phyloP scores from a whole-genome alignment of 225 moss, liverwort and hornwort species.

The Lunularia cruciata region DNA sequence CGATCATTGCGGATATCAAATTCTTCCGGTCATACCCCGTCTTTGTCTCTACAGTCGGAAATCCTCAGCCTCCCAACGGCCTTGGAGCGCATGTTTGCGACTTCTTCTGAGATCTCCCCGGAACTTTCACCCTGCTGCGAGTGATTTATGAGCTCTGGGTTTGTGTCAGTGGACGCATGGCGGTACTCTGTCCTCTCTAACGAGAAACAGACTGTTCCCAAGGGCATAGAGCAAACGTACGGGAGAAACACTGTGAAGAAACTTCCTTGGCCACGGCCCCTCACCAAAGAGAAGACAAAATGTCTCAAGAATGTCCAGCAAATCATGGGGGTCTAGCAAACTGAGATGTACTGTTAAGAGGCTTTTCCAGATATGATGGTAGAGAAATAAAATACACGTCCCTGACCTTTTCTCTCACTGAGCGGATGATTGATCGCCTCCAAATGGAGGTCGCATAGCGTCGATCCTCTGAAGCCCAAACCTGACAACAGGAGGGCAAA shows the following conservation, averaged over 20 bases:
- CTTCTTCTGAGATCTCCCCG: too few species aligned
- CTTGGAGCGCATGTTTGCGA: too few species aligned
- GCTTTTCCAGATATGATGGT: not conserved
- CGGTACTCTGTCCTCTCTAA: slow-evolving; percentile 24
- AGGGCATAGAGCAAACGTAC: slow-evolving; percentile 14
- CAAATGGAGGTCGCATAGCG: slow-evolving; percentile 25
- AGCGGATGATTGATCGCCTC: slow-evolving; percentile 25
- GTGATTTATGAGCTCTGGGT: not conserved
- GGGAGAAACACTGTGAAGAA: slow-evolving; percentile 22
- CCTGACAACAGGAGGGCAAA: slow-evolving; percentile 18
- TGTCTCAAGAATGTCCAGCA: slow-evolving; percentile 2
- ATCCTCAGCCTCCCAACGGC: too few species aligned
- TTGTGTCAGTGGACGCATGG: not conserved
- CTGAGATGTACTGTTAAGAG: slow-evolving; percentile 15
- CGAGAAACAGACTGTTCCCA: slow-evolving; percentile 25
- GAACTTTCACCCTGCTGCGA: too few species aligned
- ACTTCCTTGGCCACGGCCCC: slow-evolving; percentile 12
- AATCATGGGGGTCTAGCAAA: slow-evolving; percentile 16
- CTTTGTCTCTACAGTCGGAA: too few species aligned
- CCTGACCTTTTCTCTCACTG: not conserved
- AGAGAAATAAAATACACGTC: not conserved
- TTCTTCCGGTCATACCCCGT: too few species aligned
- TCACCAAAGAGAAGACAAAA: slow-evolving; percentile 13
- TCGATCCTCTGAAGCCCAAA: slow-evolving; percentile 24
- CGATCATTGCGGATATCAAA: too few species aligned